These are phyloP conservation scores for Hypseocharis bilobata DNA, from an alignment of 441 rosid genomes.

Conservation along the genomic window DNA sequence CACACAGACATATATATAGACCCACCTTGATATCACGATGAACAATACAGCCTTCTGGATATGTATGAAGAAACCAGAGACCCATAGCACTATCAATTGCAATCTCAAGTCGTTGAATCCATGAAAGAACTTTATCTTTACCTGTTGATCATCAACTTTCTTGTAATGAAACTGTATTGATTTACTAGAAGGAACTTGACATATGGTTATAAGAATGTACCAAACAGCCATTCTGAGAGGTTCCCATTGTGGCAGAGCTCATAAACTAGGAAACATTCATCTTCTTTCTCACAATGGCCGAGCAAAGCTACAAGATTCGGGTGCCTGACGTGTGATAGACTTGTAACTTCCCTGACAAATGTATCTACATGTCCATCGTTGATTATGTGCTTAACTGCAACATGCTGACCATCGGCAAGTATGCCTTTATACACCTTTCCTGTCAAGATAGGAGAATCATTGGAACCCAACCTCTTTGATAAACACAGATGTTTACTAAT, in stretches of 20 bases:
- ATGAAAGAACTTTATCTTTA: conserved; percentile 38
- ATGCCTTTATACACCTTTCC: conserved; percentile 53
- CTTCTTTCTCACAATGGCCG: conserved; percentile 40
- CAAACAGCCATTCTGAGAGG: conserved; percentile 50
- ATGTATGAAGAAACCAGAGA: conserved; percentile 52
- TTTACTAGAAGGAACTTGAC: no score
- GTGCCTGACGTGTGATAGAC: conserved; percentile 49
- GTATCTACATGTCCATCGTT: conserved; percentile 42
- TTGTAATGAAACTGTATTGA: not conserved
- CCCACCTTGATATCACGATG: conserved; percentile 49
- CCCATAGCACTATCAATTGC: conserved; percentile 47
- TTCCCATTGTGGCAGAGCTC: conserved; percentile 50
- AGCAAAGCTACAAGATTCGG: conserved; percentile 50
- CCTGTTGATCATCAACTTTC: conserved; percentile 25
- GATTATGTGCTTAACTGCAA: conserved; percentile 51
- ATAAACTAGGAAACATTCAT: conserved; percentile 47
- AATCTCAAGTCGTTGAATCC: conserved; percentile 50
- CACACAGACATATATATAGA: not conserved
- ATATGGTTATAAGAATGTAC: conserved; percentile 21
- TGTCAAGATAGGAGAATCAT: conserved; percentile 16
- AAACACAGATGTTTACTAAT: no score
- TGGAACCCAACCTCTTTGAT: not conserved
- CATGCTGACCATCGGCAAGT: conserved; percentile 33
- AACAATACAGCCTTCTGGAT: conserved; percentile 52
- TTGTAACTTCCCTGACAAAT: conserved; percentile 43